Base-by-base conservation (phyloP, 1,284 basidiomycete species). In the Apiotrichum mycotoxinovorans region DNA sequence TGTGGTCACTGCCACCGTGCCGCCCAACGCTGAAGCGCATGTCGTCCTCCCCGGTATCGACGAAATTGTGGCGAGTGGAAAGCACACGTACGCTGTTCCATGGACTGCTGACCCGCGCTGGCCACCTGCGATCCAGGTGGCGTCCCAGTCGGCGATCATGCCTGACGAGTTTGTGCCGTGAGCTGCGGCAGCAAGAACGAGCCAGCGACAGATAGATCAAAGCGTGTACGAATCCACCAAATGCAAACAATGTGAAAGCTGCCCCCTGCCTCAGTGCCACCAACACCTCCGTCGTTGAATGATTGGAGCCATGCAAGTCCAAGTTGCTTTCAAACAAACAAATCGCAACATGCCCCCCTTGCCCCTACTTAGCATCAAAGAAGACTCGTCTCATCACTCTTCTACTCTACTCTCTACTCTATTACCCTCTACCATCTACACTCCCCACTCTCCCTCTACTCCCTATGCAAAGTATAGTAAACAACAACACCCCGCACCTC, bases 401-500 rank as follows among this genome's bases (percentile, higher is more conserved):
- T 17, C 17, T 17, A 35, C 12, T 14, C 34, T 38, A n/a, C 38
- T 40, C 7, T 11, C n/a, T n/a, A 40, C 8, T 20, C 38, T 3
- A 3, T 11, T 20, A 9, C 18, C 15, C 8, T 5, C 30, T 12
- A 30, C 30, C 30, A 12, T 30, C 30, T 30, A 30, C 30, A 17
- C 4, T 20, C 38, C 7, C 11, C 38, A 20, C 10, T 22, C 40
- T 20, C 7, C 20, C 23, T 43, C 42, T 27, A 2, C 17, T 46
- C 27, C 18, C 27, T 11, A 33, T 51, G 56, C 47, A 73, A 51
- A 18, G 61, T 66, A 52, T 72, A 67, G 57, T 69, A 72, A 22
- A 76, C 65, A 27, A 76, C 72, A 8, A 75, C 71, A 3, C 75
- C 75, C 27, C 73, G 57, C 54, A 74, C 73, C 58, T 74, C 74